phyloP scores from a whole-genome alignment of 805 yeast genomes.

The Candida saitoana region DNA sequence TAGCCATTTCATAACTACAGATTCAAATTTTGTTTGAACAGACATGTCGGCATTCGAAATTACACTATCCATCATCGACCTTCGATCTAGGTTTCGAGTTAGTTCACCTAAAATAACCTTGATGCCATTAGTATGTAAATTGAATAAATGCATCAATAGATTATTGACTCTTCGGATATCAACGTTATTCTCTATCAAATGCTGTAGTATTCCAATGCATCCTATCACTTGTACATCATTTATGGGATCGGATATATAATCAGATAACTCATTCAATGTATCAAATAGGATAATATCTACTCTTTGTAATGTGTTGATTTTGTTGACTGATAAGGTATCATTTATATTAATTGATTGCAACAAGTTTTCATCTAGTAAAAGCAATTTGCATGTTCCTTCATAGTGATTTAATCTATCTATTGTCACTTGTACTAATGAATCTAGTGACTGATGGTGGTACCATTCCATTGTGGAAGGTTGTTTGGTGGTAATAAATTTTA shows the following conservation, averaged over 20 bases:
- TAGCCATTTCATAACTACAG: background rate
- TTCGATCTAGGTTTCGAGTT: background rate
- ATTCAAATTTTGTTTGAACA: background rate
- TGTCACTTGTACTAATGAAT: background rate
- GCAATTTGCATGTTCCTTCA: background rate
- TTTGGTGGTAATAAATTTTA: no score
- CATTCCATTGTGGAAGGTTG: no score
- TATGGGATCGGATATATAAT: background rate
- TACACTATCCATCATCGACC: background rate
- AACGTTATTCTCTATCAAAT: background rate
- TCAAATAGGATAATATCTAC: constrained; percentile 8
- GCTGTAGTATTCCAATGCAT: background rate
- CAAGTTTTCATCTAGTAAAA: background rate
- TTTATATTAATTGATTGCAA: background rate
- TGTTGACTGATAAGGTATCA: background rate
- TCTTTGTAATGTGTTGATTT: constrained; percentile 1
- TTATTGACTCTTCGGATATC: background rate
- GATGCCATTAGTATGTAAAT: background rate
- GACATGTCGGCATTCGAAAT: background rate
- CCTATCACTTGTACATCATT: background rate
- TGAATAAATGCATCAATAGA: background rate
- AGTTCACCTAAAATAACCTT: background rate
- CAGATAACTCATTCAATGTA: constrained; percentile 7
- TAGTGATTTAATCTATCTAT: background rate
- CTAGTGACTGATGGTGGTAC: background rate